Conservation (phyloP, 2,329 filamentous ascomycete species). For the Colletotrichum simmondsii region DNA sequence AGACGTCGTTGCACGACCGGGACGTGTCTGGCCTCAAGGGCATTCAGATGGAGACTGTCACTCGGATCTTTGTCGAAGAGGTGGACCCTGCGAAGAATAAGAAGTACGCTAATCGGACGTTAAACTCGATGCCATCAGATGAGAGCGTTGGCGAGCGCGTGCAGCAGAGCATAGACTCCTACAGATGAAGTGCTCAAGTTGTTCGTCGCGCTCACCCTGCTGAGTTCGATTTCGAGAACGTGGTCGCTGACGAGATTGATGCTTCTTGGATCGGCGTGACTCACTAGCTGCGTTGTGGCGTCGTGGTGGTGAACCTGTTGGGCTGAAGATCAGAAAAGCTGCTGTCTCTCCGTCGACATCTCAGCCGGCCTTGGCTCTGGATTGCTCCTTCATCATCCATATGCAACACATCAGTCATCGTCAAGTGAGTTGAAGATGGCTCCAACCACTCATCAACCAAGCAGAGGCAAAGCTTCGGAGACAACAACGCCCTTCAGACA, state of each 20-base stretch:
- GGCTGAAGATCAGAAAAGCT: background rate
- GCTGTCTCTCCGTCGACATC: background rate
- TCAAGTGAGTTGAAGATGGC: background rate
- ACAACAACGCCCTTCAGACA: slow-evolving; percentile 46
- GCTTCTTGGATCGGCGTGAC: background rate
- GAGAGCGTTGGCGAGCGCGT: slow-evolving; percentile 17
- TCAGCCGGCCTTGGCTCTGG: too few relatives aligned
- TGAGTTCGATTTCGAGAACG: background rate
- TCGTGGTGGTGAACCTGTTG: background rate
- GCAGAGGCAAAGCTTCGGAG: too few relatives aligned
- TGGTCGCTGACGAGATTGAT: background rate
- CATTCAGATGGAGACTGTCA: slow-evolving; percentile 57
- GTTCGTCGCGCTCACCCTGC: background rate
- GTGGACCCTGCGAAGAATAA: slow-evolving; percentile 36
- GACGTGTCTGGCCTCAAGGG: slow-evolving; percentile 33
- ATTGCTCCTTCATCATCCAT: background rate
- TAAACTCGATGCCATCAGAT: background rate
- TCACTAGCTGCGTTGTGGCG: background rate
- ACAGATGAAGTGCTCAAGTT: background rate
- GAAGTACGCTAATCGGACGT: background rate
- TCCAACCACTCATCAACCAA: background rate
- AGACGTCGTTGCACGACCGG: slow-evolving; percentile 3
- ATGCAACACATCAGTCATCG: background rate
- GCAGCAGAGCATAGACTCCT: slow-evolving; percentile 9
- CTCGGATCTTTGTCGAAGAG: slow-evolving; percentile 55